Base-by-base conservation (phyloP, 768 basidiomycete species). In the Xerocomus brunneocitrinus region DNA sequence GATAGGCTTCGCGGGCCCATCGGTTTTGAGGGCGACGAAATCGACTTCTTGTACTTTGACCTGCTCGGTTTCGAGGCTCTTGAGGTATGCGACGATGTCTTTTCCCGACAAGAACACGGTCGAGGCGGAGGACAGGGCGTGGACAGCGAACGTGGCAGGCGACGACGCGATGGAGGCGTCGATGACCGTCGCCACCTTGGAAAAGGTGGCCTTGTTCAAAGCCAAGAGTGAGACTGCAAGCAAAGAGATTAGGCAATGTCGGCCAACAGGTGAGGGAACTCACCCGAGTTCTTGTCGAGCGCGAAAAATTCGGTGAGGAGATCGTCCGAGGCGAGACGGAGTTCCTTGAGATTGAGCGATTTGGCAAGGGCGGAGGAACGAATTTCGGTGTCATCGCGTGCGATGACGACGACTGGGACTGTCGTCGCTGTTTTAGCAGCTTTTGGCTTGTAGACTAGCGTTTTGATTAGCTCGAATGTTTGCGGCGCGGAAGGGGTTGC, bases 371-470 rank as follows among this genome's bases (percentile, higher is more conserved):
- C 79, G 4, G 76, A 79, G 3, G 91, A 87, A 67, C 80, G 85
- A 8, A 87, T 89, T 63, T 94, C 89, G n/a, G 90, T 90, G 27
- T 79, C 77, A 64, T 95, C 92, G 62, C 83, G 77, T 9, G 91
- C 90, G 68, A 98, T 80, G 54, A 95, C 85, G 58, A 98, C 79
- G 53, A 98, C 84, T 8, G 93, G 94, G 49, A 91, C 79, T 2
- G 91, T 84, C 30, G 79, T 82, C 7, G 89, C 90, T 0, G 82
- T 80, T 70, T 97, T 97, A n/a, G 93, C 87, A 3, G 93, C 92
- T 72, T 95, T 95, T 31, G 94, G 94, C 68, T 98, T 98, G 85
- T 91, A 95, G 52, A 95, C 86, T 60, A 95, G 85, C 45, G 88
- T 89, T 70, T 93, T 94, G 67, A 89, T 79, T 61, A 91, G 77